These are phyloP conservation scores for Dothideomycetes sp. DNA, from an alignment of 2,329 filamentous ascomycete species.

Conservation along the genomic window DNA sequence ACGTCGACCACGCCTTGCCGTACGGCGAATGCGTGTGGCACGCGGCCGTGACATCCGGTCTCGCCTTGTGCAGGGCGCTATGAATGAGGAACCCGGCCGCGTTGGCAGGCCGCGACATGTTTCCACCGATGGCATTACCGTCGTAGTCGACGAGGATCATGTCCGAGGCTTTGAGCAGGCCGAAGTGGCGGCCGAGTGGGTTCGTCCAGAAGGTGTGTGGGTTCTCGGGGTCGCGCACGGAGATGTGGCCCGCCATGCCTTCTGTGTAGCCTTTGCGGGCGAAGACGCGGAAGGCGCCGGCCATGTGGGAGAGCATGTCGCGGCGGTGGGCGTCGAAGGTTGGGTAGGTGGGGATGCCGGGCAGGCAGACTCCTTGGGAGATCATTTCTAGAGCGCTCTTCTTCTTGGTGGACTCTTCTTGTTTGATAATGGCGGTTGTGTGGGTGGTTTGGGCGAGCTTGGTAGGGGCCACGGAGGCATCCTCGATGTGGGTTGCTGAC, in stretches of 20 bases:
- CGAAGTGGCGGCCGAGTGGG: constrained; percentile 54
- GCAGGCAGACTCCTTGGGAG: constrained; percentile 35
- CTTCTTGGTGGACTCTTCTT: constrained; percentile 16
- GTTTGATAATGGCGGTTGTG: background rate
- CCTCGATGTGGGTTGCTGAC: background rate
- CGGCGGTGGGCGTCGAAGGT: constrained; percentile 45
- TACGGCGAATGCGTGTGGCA: constrained; percentile 58
- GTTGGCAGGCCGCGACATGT: constrained; percentile 49
- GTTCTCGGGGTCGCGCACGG: constrained; percentile 54
- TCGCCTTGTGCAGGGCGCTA: constrained; percentile 55
- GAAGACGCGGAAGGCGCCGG: constrained; percentile 56
- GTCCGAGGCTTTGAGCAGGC: constrained; percentile 51
- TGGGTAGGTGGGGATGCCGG: constrained; percentile 46
- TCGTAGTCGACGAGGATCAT: constrained; percentile 55
- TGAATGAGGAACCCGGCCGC: constrained; percentile 62
- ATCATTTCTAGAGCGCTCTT: constrained; percentile 27
- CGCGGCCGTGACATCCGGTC: constrained; percentile 53
- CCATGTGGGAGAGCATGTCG: constrained; percentile 57
- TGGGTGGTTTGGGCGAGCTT: constrained; percentile 9
- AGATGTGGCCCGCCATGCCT: constrained; percentile 59
- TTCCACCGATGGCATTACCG: constrained; percentile 54
- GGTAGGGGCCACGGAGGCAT: constrained; percentile 8
- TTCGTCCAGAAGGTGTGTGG: constrained; percentile 58
- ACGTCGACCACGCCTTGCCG: constrained; percentile 58
- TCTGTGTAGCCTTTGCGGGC: constrained; percentile 55